Conservation (phyloP, 139 green algal species). For the Yamagishiella unicocca region DNA sequence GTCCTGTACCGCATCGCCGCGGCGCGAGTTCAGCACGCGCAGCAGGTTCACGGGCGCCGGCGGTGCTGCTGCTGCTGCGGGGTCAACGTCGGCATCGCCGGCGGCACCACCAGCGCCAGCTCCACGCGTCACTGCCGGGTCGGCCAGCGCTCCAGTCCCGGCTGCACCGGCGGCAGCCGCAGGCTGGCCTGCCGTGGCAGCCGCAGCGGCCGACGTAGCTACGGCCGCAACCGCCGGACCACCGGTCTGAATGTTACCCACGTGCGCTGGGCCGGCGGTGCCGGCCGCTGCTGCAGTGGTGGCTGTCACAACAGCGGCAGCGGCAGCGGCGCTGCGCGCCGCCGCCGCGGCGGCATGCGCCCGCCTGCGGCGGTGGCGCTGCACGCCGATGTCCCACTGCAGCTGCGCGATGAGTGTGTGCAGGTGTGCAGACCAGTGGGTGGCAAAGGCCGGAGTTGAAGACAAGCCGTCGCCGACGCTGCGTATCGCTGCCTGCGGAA, state of each 20-base stretch:
- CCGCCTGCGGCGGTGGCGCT: constrained; percentile 53
- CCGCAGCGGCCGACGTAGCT: not conserved
- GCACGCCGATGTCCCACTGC: constrained; percentile 68
- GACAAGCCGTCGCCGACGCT: not conserved
- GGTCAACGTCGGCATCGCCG: not conserved
- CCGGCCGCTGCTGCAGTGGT: not conserved
- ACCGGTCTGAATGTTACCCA: not conserved
- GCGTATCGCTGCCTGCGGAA: not conserved
- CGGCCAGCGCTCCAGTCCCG: not conserved
- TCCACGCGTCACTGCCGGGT: not conserved
- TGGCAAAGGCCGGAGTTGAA: not conserved
- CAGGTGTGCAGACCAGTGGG: constrained; percentile 61
- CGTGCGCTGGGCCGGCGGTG: not conserved
- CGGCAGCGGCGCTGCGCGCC: constrained; percentile 28
- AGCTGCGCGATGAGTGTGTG: constrained; percentile 64
- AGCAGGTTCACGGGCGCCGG: not conserved
- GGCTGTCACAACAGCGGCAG: not conserved
- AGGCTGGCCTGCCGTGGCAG: not conserved
- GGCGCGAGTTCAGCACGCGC: constrained; percentile 29
- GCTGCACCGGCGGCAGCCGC: not conserved
- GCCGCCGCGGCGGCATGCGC: constrained; percentile 40
- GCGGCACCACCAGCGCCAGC: not conserved
- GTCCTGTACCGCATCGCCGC: constrained; percentile 49
- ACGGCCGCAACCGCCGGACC: not conserved
- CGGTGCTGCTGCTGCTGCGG: not conserved